These are phyloP conservation scores for Quercus glauca DNA, from an alignment of 306 rosid species.

Conservation along the genomic window DNA sequence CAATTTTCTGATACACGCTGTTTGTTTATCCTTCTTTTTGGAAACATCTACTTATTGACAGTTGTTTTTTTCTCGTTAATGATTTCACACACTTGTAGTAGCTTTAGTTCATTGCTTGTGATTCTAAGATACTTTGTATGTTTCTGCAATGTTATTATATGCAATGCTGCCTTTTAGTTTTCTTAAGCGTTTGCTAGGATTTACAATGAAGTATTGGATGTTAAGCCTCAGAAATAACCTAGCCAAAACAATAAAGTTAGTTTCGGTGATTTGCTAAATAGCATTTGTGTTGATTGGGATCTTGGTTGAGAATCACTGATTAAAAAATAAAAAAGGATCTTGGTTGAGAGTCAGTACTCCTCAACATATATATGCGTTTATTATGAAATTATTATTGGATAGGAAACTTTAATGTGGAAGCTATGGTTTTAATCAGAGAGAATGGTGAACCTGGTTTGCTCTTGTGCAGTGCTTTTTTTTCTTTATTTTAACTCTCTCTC, in stretches of 20 bases:
- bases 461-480: no score
- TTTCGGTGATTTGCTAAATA: not conserved
- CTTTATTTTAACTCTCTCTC: no score
- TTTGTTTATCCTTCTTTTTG: not conserved
- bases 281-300: not conserved
- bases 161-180: not conserved
- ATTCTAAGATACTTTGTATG: not conserved
- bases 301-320: not conserved
- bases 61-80: not conserved
- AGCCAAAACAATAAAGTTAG: not conserved
- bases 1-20: not conserved
- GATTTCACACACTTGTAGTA: not conserved
- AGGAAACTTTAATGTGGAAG: not conserved
- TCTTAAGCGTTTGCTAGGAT: not conserved
- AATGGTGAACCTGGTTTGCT: no score
- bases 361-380: no score
- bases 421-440: no score
- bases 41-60: not conserved
- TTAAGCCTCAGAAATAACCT: not conserved
- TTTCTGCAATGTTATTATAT: not conserved
- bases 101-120: not conserved
- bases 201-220: not conserved
- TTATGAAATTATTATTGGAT: not conserved
- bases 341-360: no score
- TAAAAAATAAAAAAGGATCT: not conserved